A percentile compares a stretch with the other conserved stretches of the same genome.
phyloP scores from a whole-genome alignment of 2,329 filamentous ascomycete genomes.

The Apiospora marii region DNA sequence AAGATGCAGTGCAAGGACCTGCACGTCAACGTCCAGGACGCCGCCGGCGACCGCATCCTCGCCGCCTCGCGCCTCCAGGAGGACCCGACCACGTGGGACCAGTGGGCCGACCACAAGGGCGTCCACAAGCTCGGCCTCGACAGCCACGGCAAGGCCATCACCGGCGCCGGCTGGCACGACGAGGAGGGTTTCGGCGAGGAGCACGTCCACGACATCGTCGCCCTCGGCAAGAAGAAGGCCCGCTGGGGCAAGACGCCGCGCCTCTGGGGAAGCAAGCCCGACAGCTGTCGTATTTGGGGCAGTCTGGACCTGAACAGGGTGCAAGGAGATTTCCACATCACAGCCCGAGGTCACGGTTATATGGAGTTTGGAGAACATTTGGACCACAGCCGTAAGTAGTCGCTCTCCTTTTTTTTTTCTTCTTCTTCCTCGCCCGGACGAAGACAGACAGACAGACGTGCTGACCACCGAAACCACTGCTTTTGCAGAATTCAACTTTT shows the following conservation, averaged over 20 bases:
- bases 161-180: conserved; percentile 68
- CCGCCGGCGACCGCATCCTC: conserved; percentile 88
- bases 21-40: conserved; percentile 98
- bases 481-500: conserved; percentile 90
- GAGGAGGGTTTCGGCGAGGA: conserved; percentile 79
- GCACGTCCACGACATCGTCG: conserved; percentile 91
- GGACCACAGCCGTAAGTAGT: conserved; percentile 75
- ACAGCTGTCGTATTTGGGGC: conserved; percentile 90
- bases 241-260: conserved; percentile 80
- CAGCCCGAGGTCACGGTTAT: conserved; percentile 94
- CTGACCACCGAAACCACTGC: background rate
- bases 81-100: conserved; percentile 80
- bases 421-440: background rate
- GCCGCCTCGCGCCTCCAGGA: conserved; percentile 77
- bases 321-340: conserved; percentile 98
- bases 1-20: conserved; percentile 86
- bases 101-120: conserved; percentile 80
- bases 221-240: conserved; percentile 67
- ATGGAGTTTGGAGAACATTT: conserved; percentile 80
- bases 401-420: no score
- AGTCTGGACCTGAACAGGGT: conserved; percentile 94
- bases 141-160: conserved; percentile 60
- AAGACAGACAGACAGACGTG: background rate
- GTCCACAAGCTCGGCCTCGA: conserved; percentile 68
- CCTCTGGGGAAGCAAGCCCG: conserved; percentile 60